Percentiles rank a stretch among this genome's conserved stretches.
These are phyloP conservation scores for Ascochyta viciae-villosae DNA, from an alignment of 2,329 filamentous ascomycete genomes.

Conservation along the genomic window DNA sequence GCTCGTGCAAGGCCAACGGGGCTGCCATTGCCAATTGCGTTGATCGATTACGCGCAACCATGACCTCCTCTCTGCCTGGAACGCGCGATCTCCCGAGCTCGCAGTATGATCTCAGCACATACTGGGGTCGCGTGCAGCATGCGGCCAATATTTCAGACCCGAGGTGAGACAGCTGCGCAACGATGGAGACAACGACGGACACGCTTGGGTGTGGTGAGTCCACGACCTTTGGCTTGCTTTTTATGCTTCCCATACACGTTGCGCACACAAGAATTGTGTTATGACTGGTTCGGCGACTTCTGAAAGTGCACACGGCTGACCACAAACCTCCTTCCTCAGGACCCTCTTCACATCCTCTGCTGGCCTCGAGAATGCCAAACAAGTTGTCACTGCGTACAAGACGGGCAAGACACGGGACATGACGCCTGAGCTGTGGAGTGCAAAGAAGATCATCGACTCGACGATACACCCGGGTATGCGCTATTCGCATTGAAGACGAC, in stretches of 20 bases:
- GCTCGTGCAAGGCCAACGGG: constrained; percentile 1
- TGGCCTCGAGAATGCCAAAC: constrained; percentile 86
- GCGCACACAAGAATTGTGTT: not conserved
- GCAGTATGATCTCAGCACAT: constrained; percentile 89
- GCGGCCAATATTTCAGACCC: constrained; percentile 90
- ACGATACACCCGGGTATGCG: constrained; percentile 88
- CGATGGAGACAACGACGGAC: constrained; percentile 1
- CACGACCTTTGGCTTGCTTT: constrained; percentile 36
- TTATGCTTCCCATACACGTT: not conserved
- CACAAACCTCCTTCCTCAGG: constrained; percentile 57
- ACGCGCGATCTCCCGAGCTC: constrained; percentile 86
- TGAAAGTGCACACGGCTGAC: constrained; percentile 22
- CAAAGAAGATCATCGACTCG: constrained; percentile 97
- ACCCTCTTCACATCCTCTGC: constrained; percentile 81
- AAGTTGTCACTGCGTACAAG: constrained; percentile 84
- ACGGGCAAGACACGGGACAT: constrained; percentile 78
- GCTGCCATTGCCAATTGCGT: not conserved
- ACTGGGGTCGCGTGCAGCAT: constrained; percentile 93
- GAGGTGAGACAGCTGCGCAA: constrained; percentile 69
- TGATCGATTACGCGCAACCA: constrained; percentile 35
- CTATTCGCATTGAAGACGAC: not conserved
- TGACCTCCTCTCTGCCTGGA: constrained; percentile 69
- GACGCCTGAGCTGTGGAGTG: constrained; percentile 90
- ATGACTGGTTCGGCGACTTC: constrained; percentile 1
- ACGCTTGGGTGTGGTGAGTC: constrained; percentile 46